phyloP scores from a whole-genome alignment of 2,329 filamentous ascomycete genomes.

The Metarhizium sp. region DNA sequence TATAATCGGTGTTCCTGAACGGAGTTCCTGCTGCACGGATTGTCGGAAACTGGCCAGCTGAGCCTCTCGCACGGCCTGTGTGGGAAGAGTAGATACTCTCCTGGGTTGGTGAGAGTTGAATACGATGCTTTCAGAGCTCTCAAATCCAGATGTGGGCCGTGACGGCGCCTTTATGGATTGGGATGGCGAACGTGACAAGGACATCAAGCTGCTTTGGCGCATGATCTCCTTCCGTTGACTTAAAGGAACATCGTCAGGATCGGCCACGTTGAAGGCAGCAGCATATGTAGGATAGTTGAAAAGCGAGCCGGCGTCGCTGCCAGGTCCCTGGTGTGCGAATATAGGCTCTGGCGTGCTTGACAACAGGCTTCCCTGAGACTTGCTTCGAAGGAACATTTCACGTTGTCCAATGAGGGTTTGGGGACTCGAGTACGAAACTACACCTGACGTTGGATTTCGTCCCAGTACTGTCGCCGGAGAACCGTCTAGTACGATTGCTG shows the following conservation, averaged over 20 bases:
- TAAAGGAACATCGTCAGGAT: conserved; percentile 62
- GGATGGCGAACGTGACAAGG: conserved; percentile 14
- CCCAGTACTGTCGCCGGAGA: background rate
- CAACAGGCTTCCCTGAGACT: conserved; percentile 34
- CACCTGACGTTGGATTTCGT: conserved; percentile 28
- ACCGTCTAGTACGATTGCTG: conserved; percentile 11
- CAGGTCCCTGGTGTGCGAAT: conserved; percentile 14
- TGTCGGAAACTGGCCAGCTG: conserved; percentile 59
- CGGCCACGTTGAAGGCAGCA: conserved; percentile 22
- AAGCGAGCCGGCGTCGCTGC: conserved; percentile 33
- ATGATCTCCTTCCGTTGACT: conserved; percentile 57
- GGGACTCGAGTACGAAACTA: conserved; percentile 41
- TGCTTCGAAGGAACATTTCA: conserved; percentile 44
- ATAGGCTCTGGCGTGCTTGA: conserved; percentile 17
- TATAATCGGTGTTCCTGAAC: conserved; percentile 27
- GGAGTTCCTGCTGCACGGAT: conserved; percentile 54
- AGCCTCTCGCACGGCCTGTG: conserved; percentile 39
- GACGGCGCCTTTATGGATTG: conserved; percentile 11
- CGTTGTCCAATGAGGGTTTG: conserved; percentile 48
- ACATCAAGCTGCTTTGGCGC: conserved; percentile 37
- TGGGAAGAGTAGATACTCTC: conserved; percentile 33
- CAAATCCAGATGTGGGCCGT: conserved; percentile 13
- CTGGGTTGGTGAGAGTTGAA: conserved; percentile 49
- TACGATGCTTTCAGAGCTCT: conserved; percentile 22
- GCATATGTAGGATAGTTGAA: conserved; percentile 25